phyloP scores from a whole-genome alignment of 2,329 filamentous ascomycete species.

The Rhinocladiella mackenziei region DNA sequence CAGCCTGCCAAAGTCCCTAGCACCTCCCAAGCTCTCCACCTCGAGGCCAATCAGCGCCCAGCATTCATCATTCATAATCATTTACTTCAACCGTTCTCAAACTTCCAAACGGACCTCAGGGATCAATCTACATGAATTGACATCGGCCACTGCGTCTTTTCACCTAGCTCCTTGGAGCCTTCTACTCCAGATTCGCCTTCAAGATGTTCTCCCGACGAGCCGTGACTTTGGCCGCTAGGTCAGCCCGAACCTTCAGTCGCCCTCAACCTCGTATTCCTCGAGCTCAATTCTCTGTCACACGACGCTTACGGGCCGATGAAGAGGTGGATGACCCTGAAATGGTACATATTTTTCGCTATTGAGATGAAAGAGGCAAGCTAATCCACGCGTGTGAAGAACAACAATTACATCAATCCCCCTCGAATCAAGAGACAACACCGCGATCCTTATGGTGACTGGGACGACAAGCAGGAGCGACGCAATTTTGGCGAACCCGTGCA shows the following conservation, averaged over 20 bases:
- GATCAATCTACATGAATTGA: slow-evolving; percentile 9
- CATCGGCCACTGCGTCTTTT: slow-evolving; percentile 7
- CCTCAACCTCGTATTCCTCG: slow-evolving; percentile 30
- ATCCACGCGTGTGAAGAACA: slow-evolving; percentile 38
- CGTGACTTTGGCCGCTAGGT: slow-evolving; percentile 37
- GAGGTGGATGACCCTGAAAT: slow-evolving; percentile 42
- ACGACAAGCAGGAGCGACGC: slow-evolving; percentile 93
- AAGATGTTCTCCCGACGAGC: slow-evolving; percentile 47
- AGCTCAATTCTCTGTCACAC: slow-evolving; percentile 42
- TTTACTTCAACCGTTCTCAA: slow-evolving; percentile 8
- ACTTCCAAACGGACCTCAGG: slow-evolving; percentile 5
- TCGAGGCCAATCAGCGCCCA: slow-evolving; percentile 21
- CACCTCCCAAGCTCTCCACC: too few relatives aligned
- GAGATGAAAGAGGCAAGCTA: slow-evolving; percentile 23
- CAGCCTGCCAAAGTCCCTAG: too few relatives aligned
- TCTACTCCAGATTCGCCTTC: slow-evolving; percentile 5
- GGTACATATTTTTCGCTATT: slow-evolving; percentile 32
- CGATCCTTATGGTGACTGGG: slow-evolving; percentile 91
- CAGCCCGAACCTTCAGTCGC: slow-evolving; percentile 25
- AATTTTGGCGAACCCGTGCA: slow-evolving; percentile 97
- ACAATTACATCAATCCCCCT: slow-evolving; percentile 48
- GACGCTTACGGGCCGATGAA: slow-evolving; percentile 37
- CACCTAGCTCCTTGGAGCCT: slow-evolving; percentile 12
- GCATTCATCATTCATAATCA: slow-evolving; percentile 15
- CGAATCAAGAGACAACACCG: slow-evolving; percentile 82